Conservation (phyloP, 129 eudicot species). For the Mikania micrantha region DNA sequence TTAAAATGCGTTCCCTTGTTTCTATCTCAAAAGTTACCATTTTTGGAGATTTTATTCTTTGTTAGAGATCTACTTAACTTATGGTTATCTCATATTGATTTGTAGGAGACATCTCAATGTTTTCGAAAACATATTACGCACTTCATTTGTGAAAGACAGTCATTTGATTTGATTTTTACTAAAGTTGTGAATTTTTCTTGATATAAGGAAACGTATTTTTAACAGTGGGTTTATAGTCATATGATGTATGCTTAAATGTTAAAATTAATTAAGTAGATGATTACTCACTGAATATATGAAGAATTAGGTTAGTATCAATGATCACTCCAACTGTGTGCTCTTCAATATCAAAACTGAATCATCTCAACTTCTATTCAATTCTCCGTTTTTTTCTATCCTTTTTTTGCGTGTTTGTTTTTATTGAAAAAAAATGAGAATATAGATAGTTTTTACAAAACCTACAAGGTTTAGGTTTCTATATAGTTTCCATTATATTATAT, state of each 20-base stretch:
- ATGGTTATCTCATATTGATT: not conserved
- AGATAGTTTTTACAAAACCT: not conserved
- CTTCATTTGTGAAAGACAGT: not conserved
- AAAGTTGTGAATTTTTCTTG: not conserved
- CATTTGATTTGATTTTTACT: not conserved
- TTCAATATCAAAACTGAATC: not conserved
- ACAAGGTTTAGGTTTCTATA: not conserved
- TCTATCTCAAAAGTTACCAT: not conserved
- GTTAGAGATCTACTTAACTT: not conserved
- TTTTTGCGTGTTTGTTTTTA: not conserved
- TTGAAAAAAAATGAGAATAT: not conserved
- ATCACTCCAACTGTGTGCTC: not conserved
- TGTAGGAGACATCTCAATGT: not conserved
- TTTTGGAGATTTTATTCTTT: not conserved
- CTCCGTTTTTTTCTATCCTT: not conserved
- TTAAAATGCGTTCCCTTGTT: not conserved
- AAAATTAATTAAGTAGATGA: not conserved
- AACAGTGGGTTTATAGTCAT: not conserved
- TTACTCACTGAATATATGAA: not conserved
- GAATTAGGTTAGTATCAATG: not conserved
- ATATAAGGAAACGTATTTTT: not conserved
- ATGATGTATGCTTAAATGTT: not conserved
- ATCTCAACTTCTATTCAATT: not conserved
- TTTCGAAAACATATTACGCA: not conserved
- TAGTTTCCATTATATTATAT: not conserved